These are phyloP conservation scores for Strobilomyces dryophilus DNA, from an alignment of 768 basidiomycete genomes.

Conservation along the genomic window DNA sequence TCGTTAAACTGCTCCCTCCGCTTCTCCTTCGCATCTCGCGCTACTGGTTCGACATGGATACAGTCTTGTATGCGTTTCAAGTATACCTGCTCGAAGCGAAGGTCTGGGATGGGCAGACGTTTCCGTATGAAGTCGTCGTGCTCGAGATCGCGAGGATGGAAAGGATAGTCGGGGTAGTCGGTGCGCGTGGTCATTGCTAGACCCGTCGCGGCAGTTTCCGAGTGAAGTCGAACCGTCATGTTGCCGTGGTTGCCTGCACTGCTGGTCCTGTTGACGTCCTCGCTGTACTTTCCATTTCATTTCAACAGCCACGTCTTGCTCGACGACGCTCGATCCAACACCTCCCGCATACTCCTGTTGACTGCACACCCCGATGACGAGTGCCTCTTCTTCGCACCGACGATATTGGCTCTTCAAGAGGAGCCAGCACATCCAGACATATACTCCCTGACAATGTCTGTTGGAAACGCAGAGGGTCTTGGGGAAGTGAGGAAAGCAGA, in stretches of 20 bases:
- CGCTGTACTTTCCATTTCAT: slow-evolving; percentile 24
- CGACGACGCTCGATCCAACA: not conserved
- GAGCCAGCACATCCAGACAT: slow-evolving; percentile 31
- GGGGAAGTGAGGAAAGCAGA: slow-evolving; percentile 59
- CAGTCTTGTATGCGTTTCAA: slow-evolving; percentile 54
- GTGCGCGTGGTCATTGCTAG: slow-evolving; percentile 23
- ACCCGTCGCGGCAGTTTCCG: slow-evolving; percentile 21
- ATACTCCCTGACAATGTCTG: slow-evolving; percentile 70
- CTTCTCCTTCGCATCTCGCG: slow-evolving; percentile 26
- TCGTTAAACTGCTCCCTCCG: slow-evolving; percentile 22
- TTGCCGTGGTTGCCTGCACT: slow-evolving; percentile 15
- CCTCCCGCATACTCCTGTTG: slow-evolving; percentile 51
- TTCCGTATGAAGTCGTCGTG: slow-evolving; percentile 23
- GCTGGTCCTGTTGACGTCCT: slow-evolving; percentile 17
- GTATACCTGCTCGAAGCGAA: slow-evolving; percentile 74
- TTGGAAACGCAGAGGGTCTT: slow-evolving; percentile 75
- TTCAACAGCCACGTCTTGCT: slow-evolving; percentile 22
- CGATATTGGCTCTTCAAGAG: slow-evolving; percentile 52
- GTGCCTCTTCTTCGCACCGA: slow-evolving; percentile 90
- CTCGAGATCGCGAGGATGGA: slow-evolving; percentile 9
- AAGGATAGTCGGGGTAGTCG: slow-evolving; percentile 21
- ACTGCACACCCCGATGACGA: slow-evolving; percentile 97
- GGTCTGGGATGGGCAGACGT: slow-evolving; percentile 63
- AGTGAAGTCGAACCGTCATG: slow-evolving; percentile 6
- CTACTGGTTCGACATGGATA: slow-evolving; percentile 38